phyloP scores from a whole-genome alignment of 495 filamentous ascomycete species.

The Penicillium turbatum region DNA sequence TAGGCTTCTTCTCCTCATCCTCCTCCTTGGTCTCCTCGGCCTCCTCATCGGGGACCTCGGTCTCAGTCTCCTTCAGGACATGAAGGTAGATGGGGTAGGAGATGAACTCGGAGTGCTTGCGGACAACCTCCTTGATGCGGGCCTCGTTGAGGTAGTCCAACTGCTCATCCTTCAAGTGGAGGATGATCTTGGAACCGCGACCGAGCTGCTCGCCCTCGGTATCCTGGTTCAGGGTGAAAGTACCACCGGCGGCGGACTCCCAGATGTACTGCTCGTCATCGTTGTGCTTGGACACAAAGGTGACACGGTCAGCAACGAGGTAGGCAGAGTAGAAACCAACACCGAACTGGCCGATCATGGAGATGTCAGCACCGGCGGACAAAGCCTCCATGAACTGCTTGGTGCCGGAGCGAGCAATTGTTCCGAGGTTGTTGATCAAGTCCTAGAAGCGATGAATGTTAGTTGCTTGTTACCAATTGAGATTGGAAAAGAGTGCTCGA shows the following conservation, averaged over 20 bases:
- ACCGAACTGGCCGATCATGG: conserved; percentile 99
- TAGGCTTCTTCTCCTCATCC: conserved; percentile 80
- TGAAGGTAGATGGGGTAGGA: conserved; percentile 99
- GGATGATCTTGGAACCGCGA: conserved; percentile 95
- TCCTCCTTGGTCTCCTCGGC: conserved; percentile 72
- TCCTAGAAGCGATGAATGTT: conserved; percentile 52
- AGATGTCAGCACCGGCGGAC: conserved; percentile 96
- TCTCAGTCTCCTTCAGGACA: conserved; percentile 98
- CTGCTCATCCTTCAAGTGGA: conserved; percentile 99
- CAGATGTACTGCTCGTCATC: conserved; percentile 99
- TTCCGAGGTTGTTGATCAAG: conserved; percentile 99
- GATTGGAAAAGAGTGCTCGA: background rate
- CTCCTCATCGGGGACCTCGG: conserved; percentile 95
- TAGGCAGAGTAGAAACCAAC: conserved; percentile 99
- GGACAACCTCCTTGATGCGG: conserved; percentile 99
- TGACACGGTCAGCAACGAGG: conserved; percentile 95
- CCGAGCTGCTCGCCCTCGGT: conserved; percentile 86
- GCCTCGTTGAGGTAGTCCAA: conserved; percentile 95
- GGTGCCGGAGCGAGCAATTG: conserved; percentile 96
- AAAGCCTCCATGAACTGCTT: conserved; percentile 99
- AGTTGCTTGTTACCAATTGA: background rate
- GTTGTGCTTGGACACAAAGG: conserved; percentile 95
- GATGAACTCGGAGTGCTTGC: conserved; percentile 99
- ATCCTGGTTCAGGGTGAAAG: conserved; percentile 89
- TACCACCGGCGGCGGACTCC: conserved; percentile 96